Percentiles rank a stretch among this genome's conserved stretches.
These are phyloP conservation scores for Fusarium sp. DNA, from an alignment of 2,329 filamentous ascomycete genomes.

Conservation along the genomic window DNA sequence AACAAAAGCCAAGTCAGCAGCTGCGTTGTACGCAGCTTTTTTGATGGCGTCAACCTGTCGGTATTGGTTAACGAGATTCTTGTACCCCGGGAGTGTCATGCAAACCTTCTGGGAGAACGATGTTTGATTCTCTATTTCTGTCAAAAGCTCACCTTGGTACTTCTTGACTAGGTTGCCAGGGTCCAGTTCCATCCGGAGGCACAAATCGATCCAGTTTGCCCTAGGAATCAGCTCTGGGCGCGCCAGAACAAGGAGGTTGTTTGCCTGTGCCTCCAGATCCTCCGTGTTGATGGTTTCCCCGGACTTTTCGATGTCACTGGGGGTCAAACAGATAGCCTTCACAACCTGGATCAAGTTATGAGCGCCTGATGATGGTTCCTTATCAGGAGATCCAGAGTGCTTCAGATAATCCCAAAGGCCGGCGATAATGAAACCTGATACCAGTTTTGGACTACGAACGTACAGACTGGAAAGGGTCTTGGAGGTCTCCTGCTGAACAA, in stretches of 20 bases:
- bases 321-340: slow-evolving; percentile 70
- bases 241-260: slow-evolving; percentile 80
- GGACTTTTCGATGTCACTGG: slow-evolving; percentile 59
- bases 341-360: slow-evolving; percentile 70
- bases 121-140: slow-evolving; percentile 69
- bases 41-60: slow-evolving; percentile 57
- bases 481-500: slow-evolving; percentile 71
- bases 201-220: slow-evolving; percentile 89
- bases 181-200: slow-evolving; percentile 81
- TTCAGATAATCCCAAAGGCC: slow-evolving; percentile 86
- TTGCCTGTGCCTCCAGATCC: slow-evolving; percentile 74
- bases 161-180: slow-evolving; percentile 80
- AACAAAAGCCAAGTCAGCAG: slow-evolving; percentile 92
- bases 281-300: slow-evolving; percentile 57
- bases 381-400: slow-evolving; percentile 74
- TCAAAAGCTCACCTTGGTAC: slow-evolving; percentile 71
- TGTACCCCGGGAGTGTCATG: neutral
- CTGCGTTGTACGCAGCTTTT: slow-evolving; percentile 82
- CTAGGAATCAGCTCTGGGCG: slow-evolving; percentile 81
- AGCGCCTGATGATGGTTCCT: slow-evolving; percentile 77
- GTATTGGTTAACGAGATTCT: slow-evolving; percentile 13
- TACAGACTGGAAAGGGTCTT: slow-evolving; percentile 74
- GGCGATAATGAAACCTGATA: slow-evolving; percentile 72
- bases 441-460: slow-evolving; percentile 62
- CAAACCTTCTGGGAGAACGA: slow-evolving; percentile 64